Conservation (phyloP, 1,139 yeast species). For the Lodderomyces parapsilosis region DNA sequence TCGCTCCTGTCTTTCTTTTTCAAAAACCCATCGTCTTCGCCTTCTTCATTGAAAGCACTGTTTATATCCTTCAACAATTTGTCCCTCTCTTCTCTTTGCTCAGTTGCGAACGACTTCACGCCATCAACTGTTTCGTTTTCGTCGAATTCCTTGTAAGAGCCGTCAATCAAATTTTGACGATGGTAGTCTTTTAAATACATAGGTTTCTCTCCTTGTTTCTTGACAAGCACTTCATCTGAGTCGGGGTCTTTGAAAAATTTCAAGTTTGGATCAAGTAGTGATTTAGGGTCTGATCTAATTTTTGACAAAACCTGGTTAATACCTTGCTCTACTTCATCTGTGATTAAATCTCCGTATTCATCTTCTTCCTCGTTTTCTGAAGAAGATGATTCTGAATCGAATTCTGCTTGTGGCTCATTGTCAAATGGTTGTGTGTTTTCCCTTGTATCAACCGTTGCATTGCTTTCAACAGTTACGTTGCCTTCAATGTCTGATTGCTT, state of each 20-base stretch:
- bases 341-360: constrained; percentile 83
- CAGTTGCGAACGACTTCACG: constrained; percentile 67
- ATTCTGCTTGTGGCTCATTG: not conserved
- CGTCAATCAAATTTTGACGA: constrained; percentile 71
- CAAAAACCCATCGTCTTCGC: constrained; percentile 47
- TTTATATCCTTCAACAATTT: constrained; percentile 75
- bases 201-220: constrained; percentile 62
- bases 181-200: constrained; percentile 90
- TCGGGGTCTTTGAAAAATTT: constrained; percentile 72
- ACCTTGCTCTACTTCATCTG: constrained; percentile 82
- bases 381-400: constrained; percentile 1
- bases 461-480: no score
- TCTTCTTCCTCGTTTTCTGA: constrained; percentile 65
- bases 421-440: constrained; percentile 17
- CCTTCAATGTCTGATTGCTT: not conserved
- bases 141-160: constrained; percentile 55
- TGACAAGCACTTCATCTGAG: constrained; percentile 24
- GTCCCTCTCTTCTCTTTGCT: constrained; percentile 72
- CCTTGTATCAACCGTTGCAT: not conserved
- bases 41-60: constrained; percentile 55
- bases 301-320: constrained; percentile 71
- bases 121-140: constrained; percentile 50
- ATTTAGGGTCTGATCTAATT: constrained; percentile 61
- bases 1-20: constrained; percentile 47
- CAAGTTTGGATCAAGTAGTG: constrained; percentile 62